Conservation (phyloP, 169 alveolate species). For the Amoebophrya sp. region DNA sequence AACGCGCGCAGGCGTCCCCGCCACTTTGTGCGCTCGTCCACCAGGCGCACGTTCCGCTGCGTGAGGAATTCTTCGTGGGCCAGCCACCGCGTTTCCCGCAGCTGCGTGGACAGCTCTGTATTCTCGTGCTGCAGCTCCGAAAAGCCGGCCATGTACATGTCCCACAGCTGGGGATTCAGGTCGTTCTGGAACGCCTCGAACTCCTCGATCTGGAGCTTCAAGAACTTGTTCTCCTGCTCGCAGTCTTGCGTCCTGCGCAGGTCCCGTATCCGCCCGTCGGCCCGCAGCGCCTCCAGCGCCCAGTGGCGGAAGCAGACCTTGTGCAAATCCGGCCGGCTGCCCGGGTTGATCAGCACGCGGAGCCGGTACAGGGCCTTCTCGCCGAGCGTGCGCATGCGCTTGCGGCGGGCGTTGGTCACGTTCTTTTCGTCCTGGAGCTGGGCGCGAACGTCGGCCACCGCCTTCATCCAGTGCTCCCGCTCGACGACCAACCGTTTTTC, state of each 20-base stretch:
- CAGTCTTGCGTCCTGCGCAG: background rate
- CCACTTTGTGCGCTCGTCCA: background rate
- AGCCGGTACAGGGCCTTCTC: background rate
- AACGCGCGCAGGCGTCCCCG: background rate
- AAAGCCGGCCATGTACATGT: background rate
- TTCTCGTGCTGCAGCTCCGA: background rate
- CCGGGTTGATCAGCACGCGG: background rate
- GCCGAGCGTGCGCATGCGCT: background rate
- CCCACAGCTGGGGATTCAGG: background rate
- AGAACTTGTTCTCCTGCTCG: background rate
- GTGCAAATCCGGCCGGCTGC: background rate
- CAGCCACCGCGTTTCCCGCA: background rate
- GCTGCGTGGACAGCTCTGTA: background rate
- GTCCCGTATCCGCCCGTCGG: background rate
- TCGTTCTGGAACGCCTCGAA: background rate
- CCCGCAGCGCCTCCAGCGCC: background rate
- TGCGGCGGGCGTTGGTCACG: background rate
- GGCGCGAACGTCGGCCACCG: background rate
- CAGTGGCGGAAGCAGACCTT: background rate
- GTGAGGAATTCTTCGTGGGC: background rate
- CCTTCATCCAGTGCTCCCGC: background rate
- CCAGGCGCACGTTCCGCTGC: background rate
- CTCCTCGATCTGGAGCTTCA: background rate
- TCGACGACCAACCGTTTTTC: background rate
- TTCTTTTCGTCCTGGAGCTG: no score